Percentiles rank a stretch among this genome's conserved stretches.
Evolutionary conservation across 1,284 basidiomycete genomes (phyloP).

Genomic region (Moesziomyces antarcticus): DNA sequence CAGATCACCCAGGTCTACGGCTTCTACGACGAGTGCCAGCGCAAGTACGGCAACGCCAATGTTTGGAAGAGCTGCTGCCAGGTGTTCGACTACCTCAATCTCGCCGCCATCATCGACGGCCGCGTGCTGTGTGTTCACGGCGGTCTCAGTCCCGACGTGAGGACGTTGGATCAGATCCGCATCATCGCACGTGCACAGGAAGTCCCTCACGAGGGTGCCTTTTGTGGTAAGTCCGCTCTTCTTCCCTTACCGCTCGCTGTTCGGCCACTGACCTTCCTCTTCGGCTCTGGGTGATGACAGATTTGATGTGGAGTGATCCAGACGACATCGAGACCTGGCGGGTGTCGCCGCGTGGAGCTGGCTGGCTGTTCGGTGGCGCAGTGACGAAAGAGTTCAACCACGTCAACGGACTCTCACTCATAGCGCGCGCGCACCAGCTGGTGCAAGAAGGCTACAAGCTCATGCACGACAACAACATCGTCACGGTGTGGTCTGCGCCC

Average conservation of each 20-base stretch:
- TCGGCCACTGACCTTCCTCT: slow-evolving; percentile 75
- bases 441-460: slow-evolving; percentile 99
- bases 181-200: slow-evolving; percentile 94
- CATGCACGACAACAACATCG: slow-evolving; percentile 92
- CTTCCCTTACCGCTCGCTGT: neutral
- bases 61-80: slow-evolving; percentile 99
- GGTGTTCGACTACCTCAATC: slow-evolving; percentile 99
- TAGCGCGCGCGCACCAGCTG: slow-evolving; percentile 95
- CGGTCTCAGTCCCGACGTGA: slow-evolving; percentile 94
- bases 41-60: slow-evolving; percentile 89
- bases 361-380: slow-evolving; percentile 97
- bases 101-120: slow-evolving; percentile 96
- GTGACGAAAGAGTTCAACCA: slow-evolving; percentile 92
- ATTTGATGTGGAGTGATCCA: slow-evolving; percentile 99
- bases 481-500: slow-evolving; percentile 98
- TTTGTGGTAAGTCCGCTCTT: slow-evolving; percentile 70
- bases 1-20: slow-evolving; percentile 99
- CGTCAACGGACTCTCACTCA: slow-evolving; percentile 96
- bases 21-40: slow-evolving; percentile 92
- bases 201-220: slow-evolving; percentile 98
- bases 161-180: slow-evolving; percentile 99
- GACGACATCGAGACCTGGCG: slow-evolving; percentile 99
- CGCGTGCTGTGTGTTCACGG: slow-evolving; percentile 99
- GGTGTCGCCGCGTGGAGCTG: slow-evolving; percentile 95
- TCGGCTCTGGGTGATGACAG: slow-evolving; percentile 71